Conservation (phyloP, 768 basidiomycete genomes). For the Rhizopogon vinicolor region DNA sequence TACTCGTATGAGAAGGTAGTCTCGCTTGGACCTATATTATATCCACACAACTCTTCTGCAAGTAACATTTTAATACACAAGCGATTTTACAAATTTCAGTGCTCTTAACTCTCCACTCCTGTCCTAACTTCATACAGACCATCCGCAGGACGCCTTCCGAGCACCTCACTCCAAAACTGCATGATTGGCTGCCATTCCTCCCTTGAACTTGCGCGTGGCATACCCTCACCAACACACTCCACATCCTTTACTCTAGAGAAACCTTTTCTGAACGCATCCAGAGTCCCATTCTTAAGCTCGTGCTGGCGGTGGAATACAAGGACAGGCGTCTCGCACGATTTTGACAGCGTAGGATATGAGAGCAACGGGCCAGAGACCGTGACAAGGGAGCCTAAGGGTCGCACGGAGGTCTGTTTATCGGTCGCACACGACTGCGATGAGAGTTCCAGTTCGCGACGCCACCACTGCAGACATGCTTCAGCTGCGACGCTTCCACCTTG, state of each 20-base stretch:
- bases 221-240: slow-evolving; percentile 48
- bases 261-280: slow-evolving; percentile 57
- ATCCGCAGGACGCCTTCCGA: slow-evolving; percentile 51
- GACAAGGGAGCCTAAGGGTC: slow-evolving; percentile 61
- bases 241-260: slow-evolving; percentile 49
- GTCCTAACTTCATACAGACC: slow-evolving; percentile 70
- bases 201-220: slow-evolving; percentile 56
- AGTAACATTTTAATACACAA: not conserved
- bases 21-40: not conserved
- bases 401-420: slow-evolving; percentile 5
- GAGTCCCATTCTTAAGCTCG: slow-evolving; percentile 38
- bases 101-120: slow-evolving; percentile 5
- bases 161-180: slow-evolving; percentile 77
- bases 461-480: slow-evolving; percentile 59
- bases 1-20: too few species aligned
- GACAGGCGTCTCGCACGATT: slow-evolving; percentile 53
- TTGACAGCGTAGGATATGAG: slow-evolving; percentile 64
- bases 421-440: not conserved
- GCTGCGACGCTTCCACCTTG: slow-evolving; percentile 80
- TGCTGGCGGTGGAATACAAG: slow-evolving; percentile 53
- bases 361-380: slow-evolving; percentile 70
- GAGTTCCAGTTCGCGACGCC: slow-evolving; percentile 33
- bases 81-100: not conserved
- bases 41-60: not conserved
- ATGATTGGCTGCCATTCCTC: slow-evolving; percentile 84